These are phyloP conservation scores for Malus asiatica DNA, from an alignment of 306 rosid species.

Conservation along the genomic window DNA sequence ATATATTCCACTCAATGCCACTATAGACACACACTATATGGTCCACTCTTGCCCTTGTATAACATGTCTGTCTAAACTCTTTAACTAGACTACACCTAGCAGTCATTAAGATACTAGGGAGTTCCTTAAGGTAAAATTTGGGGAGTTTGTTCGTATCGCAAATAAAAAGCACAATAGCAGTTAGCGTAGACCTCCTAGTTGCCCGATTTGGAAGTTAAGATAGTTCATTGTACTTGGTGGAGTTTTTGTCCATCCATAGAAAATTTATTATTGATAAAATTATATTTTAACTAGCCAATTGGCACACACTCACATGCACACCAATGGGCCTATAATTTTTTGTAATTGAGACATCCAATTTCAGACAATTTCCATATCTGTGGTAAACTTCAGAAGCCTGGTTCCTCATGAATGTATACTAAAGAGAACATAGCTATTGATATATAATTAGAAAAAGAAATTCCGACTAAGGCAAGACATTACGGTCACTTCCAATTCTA, in stretches of 20 bases:
- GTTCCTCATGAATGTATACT: neutral
- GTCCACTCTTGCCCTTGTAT: no score
- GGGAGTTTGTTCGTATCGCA: neutral
- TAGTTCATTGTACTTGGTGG: neutral
- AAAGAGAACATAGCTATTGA: neutral
- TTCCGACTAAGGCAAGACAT: neutral
- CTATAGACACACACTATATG: neutral
- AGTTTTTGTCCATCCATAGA: neutral
- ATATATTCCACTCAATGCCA: neutral
- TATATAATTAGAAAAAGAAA: neutral
- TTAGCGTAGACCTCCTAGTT: neutral
- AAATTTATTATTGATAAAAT: neutral
- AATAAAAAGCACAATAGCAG: neutral
- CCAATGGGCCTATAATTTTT: no score
- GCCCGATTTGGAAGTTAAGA: neutral
- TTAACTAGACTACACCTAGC: neutral
- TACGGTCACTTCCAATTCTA: neutral
- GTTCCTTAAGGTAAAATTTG: neutral
- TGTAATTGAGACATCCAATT: neutral
- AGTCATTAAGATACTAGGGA: neutral
- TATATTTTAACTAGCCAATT: neutral
- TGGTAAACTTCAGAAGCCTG: neutral
- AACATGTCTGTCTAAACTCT: no score
- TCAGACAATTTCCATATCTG: neutral
- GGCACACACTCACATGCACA: no score